phyloP scores from a whole-genome alignment of 2,329 filamentous ascomycete species.

The Raffaelea deltoideospora region DNA sequence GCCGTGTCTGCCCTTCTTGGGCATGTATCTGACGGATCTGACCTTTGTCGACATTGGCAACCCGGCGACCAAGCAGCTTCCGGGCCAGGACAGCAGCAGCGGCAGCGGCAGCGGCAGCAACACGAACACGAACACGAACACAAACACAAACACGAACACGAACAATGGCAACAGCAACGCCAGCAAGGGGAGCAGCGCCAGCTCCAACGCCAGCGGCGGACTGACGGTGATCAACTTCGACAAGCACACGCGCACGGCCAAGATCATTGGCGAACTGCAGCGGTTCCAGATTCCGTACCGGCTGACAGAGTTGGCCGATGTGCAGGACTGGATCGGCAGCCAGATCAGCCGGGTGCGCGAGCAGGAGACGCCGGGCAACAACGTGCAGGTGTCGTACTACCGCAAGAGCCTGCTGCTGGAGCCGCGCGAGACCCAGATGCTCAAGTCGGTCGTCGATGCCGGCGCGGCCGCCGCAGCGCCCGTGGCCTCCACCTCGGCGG shows the following conservation, averaged over 20 bases:
- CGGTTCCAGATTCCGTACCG: conserved; percentile 91
- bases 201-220: conserved; percentile 38
- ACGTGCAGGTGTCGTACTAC: conserved; percentile 52
- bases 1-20: conserved; percentile 87
- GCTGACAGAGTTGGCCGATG: conserved; percentile 65
- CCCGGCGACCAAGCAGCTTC: conserved; percentile 65
- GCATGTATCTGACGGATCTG: conserved; percentile 89
- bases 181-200: background rate
- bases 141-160: too few relatives aligned
- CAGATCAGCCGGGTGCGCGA: conserved; percentile 66
- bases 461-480: conserved; percentile 4
- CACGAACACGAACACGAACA: too few relatives aligned
- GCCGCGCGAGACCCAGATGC: conserved; percentile 42
- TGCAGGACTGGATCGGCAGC: conserved; percentile 83
- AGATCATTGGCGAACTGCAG: conserved; percentile 90
- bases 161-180: too few relatives aligned
- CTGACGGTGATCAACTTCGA: conserved; percentile 91
- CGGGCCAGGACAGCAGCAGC: conserved; percentile 27
- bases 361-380: conserved; percentile 28
- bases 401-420: conserved; percentile 75
- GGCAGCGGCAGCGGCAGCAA: too few relatives aligned
- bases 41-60: conserved; percentile 95
- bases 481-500: background rate
- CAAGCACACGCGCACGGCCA: conserved; percentile 87
- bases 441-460: conserved; percentile 14